phyloP scores from a whole-genome alignment of 306 rosid genomes.

The Castanospermum australe region DNA sequence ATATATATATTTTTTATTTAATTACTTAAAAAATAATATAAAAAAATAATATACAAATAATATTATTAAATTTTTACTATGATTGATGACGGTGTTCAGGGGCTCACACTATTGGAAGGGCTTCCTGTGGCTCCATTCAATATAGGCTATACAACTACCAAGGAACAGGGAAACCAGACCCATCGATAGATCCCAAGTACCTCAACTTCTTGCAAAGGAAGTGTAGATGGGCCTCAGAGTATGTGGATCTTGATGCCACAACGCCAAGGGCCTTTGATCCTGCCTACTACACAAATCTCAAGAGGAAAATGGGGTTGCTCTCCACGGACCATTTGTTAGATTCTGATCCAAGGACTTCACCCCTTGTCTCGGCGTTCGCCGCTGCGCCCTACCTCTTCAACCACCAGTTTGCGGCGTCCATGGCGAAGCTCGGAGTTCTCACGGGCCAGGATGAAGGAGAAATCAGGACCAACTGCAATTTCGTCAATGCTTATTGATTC shows the following conservation, averaged over 20 bases:
- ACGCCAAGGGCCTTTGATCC: slow-evolving; percentile 62
- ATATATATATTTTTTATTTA: no score
- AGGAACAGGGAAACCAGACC: slow-evolving; percentile 63
- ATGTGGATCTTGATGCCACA: slow-evolving; percentile 74
- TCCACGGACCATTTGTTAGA: slow-evolving; percentile 55
- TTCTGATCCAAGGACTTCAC: slow-evolving; percentile 64
- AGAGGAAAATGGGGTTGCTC: slow-evolving; percentile 68
- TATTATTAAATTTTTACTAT: no score
- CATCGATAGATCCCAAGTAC: slow-evolving; percentile 47
- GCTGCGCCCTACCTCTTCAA: slow-evolving; percentile 35
- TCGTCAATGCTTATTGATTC: slow-evolving; percentile 48
- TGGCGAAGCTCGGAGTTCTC: slow-evolving; percentile 79
- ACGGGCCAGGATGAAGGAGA: slow-evolving; percentile 62
- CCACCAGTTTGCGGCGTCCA: slow-evolving; percentile 67
- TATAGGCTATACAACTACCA: slow-evolving; percentile 58
- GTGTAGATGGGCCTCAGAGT: slow-evolving; percentile 87
- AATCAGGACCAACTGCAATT: slow-evolving; percentile 74
- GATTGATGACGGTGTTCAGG: slow-evolving; percentile 36
- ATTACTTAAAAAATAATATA: no score
- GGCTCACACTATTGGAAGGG: slow-evolving; percentile 87
- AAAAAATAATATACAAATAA: no score
- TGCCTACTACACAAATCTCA: slow-evolving; percentile 50
- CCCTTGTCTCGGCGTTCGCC: slow-evolving; percentile 53
- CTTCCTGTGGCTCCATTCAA: slow-evolving; percentile 69
- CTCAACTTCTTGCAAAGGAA: slow-evolving; percentile 67